These are phyloP conservation scores for Capronia epimyces DNA, from an alignment of 2,329 filamentous ascomycete genomes.

Conservation along the genomic window DNA sequence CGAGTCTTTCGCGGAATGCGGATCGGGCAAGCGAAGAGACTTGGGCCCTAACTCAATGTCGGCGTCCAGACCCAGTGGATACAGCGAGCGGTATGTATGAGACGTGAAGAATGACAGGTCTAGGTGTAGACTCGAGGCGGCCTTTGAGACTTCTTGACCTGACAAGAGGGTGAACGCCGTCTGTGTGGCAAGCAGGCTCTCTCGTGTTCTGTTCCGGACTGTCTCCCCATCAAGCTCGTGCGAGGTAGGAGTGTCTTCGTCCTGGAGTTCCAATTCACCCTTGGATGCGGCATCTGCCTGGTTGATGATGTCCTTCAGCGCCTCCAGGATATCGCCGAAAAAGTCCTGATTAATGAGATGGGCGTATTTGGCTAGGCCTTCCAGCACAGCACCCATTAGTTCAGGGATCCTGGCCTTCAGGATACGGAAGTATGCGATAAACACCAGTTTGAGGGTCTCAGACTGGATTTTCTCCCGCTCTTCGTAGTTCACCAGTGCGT, in stretches of 20 bases:
- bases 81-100: constrained; percentile 82
- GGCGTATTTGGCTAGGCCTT: constrained; percentile 87
- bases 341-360: constrained; percentile 99
- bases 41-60: constrained; percentile 79
- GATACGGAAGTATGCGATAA: constrained; percentile 90
- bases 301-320: constrained; percentile 83
- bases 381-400: constrained; percentile 94
- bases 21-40: constrained; percentile 65
- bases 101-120: constrained; percentile 94
- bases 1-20: constrained; percentile 42
- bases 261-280: constrained; percentile 45
- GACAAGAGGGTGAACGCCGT: constrained; percentile 95
- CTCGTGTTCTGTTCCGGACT: constrained; percentile 70
- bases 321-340: constrained; percentile 92
- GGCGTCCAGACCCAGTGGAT: constrained; percentile 70
- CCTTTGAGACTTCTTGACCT: constrained; percentile 85
- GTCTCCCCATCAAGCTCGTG: constrained; percentile 46
- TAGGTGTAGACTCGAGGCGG: constrained; percentile 72
- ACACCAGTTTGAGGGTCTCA: constrained; percentile 92
- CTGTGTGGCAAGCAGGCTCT: constrained; percentile 87
- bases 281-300: constrained; percentile 53
- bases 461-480: constrained; percentile 90
- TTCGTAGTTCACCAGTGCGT: constrained; percentile 85
- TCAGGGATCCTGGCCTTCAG: constrained; percentile 74
- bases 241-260: constrained; percentile 40